Evolutionary conservation across 2,329 filamentous ascomycete species (phyloP).

Genomic region (Pyricularia pennisetigena): DNA sequence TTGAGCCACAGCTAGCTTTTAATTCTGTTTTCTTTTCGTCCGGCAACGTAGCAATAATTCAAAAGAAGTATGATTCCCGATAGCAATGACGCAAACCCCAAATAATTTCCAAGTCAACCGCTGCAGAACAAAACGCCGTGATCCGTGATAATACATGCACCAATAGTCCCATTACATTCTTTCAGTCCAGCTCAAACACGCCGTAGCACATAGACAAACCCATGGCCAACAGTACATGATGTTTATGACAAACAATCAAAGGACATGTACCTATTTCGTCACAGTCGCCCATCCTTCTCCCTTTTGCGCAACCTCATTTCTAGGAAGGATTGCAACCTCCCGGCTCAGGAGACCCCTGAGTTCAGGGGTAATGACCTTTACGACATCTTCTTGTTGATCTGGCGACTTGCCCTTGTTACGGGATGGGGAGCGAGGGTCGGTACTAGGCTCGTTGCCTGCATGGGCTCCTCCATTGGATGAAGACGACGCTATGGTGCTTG

Average conservation of each 20-base stretch:
- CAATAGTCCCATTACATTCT: not conserved
- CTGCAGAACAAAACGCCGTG: not conserved
- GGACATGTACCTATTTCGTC: not conserved
- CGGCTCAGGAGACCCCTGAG: constrained; percentile 42
- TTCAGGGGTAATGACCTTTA: constrained; percentile 46
- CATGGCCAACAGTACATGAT: not conserved
- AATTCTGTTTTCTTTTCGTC: not conserved
- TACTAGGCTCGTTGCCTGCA: constrained; percentile 3
- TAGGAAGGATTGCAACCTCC: constrained; percentile 25
- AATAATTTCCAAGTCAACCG: not conserved
- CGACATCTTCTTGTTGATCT: constrained; percentile 3
- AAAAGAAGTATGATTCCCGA: not conserved
- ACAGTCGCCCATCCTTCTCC: constrained; percentile 9
- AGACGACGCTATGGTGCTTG: constrained; percentile 8
- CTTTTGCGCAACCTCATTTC: constrained; percentile 4
- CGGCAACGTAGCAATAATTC: not conserved
- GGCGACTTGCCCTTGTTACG: constrained; percentile 8
- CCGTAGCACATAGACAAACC: not conserved
- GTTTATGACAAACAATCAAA: not conserved
- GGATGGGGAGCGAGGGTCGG: constrained; percentile 7
- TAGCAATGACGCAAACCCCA: not conserved
- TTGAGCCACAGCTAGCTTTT: not conserved
- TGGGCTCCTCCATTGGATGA: not conserved
- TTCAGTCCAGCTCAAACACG: not conserved
- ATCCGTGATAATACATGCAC: not conserved